These are phyloP conservation scores for Pugionium dolabratum DNA, from an alignment of 345 rosid species.

Conservation along the genomic window DNA sequence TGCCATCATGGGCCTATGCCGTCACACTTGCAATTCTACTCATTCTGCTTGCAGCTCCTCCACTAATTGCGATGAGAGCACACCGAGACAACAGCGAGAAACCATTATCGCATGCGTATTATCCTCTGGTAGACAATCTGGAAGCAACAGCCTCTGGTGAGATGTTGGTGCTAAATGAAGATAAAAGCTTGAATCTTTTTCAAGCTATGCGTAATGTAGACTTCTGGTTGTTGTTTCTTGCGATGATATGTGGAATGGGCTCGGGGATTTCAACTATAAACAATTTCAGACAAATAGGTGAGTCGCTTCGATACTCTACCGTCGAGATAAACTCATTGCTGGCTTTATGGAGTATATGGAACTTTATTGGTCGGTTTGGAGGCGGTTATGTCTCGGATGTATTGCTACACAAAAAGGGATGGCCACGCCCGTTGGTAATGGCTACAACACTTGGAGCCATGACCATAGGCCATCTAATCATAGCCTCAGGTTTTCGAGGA, in stretches of 20 bases:
- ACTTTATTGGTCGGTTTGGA: slow-evolving; percentile 81
- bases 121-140: slow-evolving; percentile 23
- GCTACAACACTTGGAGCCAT: slow-evolving; percentile 60
- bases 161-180: slow-evolving; percentile 18
- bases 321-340: slow-evolving; percentile 60
- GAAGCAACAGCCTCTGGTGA: slow-evolving; percentile 28
- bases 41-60: slow-evolving; percentile 56
- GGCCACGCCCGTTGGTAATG: slow-evolving; percentile 68
- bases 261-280: slow-evolving; percentile 74
- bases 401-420: slow-evolving; percentile 58
- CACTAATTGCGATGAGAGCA: slow-evolving; percentile 55
- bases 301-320: slow-evolving; percentile 60
- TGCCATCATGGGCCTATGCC: slow-evolving; percentile 53
- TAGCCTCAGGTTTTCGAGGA: slow-evolving; percentile 65
- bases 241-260: slow-evolving; percentile 77
- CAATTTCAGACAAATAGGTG: slow-evolving; percentile 79
- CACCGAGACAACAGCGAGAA: slow-evolving; percentile 37
- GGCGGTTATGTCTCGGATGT: slow-evolving; percentile 66
- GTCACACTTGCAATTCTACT: slow-evolving; percentile 49
- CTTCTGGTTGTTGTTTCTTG: slow-evolving; percentile 77
- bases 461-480: slow-evolving; percentile 54
- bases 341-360: slow-evolving; percentile 77
- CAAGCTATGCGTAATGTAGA: slow-evolving; percentile 53
- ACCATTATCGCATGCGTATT: slow-evolving; percentile 5
- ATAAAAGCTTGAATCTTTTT: slow-evolving; percentile 47